These are phyloP conservation scores for Leishmania tropica DNA, from an alignment of 208 protist genomes.

Conservation along the genomic window DNA sequence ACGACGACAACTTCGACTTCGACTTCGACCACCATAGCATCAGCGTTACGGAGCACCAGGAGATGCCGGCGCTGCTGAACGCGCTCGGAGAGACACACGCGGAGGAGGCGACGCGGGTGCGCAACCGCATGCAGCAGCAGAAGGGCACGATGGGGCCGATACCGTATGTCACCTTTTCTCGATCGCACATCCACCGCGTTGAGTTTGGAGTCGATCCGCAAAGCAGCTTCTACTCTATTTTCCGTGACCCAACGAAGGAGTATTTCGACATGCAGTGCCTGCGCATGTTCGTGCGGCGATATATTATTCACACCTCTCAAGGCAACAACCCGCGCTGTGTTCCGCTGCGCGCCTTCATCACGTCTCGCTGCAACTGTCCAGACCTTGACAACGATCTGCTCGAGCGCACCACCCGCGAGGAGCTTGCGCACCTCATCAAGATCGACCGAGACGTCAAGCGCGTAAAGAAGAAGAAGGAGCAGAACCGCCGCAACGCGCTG, in stretches of 20 bases:
- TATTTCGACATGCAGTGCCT: slow-evolving; percentile 85
- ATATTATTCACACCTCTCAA: slow-evolving; percentile 78
- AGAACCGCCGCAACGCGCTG: slow-evolving; percentile 34
- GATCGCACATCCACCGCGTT: slow-evolving; percentile 70
- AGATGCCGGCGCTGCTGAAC: slow-evolving; percentile 16
- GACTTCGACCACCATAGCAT: slow-evolving; percentile 7
- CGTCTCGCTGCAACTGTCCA: slow-evolving; percentile 56
- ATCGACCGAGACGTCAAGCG: slow-evolving; percentile 63
- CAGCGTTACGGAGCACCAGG: neutral
- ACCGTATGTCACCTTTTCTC: slow-evolving; percentile 79
- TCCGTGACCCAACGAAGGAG: slow-evolving; percentile 46
- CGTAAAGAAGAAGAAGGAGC: slow-evolving; percentile 35
- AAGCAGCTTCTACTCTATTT: slow-evolving; percentile 65
- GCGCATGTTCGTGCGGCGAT: slow-evolving; percentile 84
- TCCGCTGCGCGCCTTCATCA: slow-evolving; percentile 68
- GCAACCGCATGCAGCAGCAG: slow-evolving; percentile 32
- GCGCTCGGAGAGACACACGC: slow-evolving; percentile 23
- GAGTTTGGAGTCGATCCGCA: slow-evolving; percentile 65
- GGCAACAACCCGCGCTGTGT: slow-evolving; percentile 72
- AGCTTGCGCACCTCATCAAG: slow-evolving; percentile 69
- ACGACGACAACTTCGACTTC: slow-evolving; percentile 19
- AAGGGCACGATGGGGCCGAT: slow-evolving; percentile 57
- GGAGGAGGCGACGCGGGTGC: slow-evolving; percentile 24
- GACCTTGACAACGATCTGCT: slow-evolving; percentile 65
- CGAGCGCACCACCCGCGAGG: slow-evolving; percentile 48